Percentiles rank a stretch among this genome's conserved stretches.
phyloP scores from a whole-genome alignment of 805 yeast species.

The Starmerella ratchasimensis region DNA sequence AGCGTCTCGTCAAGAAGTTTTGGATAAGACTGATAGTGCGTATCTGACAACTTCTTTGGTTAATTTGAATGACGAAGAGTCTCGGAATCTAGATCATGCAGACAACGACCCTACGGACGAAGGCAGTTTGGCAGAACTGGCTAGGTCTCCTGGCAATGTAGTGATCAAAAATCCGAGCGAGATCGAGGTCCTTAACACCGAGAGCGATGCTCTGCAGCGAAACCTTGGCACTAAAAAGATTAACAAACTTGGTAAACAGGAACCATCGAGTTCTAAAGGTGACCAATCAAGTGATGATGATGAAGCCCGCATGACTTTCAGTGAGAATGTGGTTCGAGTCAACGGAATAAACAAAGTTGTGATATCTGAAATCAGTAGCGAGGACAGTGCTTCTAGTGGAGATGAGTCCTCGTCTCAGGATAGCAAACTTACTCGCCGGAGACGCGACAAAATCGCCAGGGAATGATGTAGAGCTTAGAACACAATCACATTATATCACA shows the following conservation, averaged over 20 bases:
- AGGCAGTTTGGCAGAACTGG: constrained; percentile 2
- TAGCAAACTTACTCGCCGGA: background rate
- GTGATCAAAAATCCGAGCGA: constrained; percentile 9
- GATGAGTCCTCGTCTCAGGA: too few relatives aligned
- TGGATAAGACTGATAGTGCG: too few relatives aligned
- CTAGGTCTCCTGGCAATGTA: constrained; percentile 11
- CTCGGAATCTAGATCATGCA: too few relatives aligned
- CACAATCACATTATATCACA: too few relatives aligned
- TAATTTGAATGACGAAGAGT: too few relatives aligned
- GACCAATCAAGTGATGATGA: constrained; percentile 10
- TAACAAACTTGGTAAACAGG: background rate
- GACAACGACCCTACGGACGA: too few relatives aligned
- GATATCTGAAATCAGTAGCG: constrained; percentile 28
- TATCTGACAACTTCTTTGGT: too few relatives aligned
- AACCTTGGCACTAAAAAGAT: constrained; percentile 8
- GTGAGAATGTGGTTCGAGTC: constrained; percentile 70
- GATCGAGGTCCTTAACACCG: constrained; percentile 11
- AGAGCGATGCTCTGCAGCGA: constrained; percentile 15
- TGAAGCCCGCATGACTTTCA: constrained; percentile 40
- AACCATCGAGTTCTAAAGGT: background rate
- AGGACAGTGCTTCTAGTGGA: too few relatives aligned
- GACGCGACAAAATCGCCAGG: background rate
- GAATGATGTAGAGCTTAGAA: too few relatives aligned
- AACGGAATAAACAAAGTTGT: constrained; percentile 78
- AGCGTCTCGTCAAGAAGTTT: too few relatives aligned